Evolutionary conservation across 2,329 filamentous ascomycete genomes (phyloP).

Genomic region (Xylaria sp.): DNA sequence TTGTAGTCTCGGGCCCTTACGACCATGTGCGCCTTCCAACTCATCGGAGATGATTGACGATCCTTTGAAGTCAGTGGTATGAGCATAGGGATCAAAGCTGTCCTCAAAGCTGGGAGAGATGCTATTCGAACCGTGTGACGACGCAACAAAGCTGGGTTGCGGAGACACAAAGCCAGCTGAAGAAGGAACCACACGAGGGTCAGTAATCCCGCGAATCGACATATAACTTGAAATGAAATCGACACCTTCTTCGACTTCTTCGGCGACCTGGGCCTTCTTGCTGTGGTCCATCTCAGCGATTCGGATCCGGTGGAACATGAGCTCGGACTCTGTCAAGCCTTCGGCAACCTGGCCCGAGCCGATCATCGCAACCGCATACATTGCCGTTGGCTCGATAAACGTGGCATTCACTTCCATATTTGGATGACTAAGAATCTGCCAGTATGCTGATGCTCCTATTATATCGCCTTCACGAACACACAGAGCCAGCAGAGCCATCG

Average conservation of each 20-base stretch:
- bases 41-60: constrained; percentile 91
- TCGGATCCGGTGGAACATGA: constrained; percentile 88
- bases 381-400: constrained; percentile 87
- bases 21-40: constrained; percentile 81
- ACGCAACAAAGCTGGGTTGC: constrained; percentile 62
- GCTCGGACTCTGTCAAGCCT: constrained; percentile 79
- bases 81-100: constrained; percentile 88
- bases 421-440: constrained; percentile 76
- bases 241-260: constrained; percentile 88
- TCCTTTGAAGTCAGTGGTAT: constrained; percentile 91
- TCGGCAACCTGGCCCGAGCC: constrained; percentile 86
- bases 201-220: constrained; percentile 63
- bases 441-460: constrained; percentile 79
- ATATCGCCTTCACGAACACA: constrained; percentile 86
- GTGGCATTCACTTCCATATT: constrained; percentile 68
- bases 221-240: constrained; percentile 74
- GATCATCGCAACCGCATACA: constrained; percentile 90
- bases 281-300: constrained; percentile 66
- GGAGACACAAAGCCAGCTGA: constrained; percentile 53
- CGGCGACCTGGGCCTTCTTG: constrained; percentile 67
- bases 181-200: constrained; percentile 66
- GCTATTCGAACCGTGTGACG: constrained; percentile 65
- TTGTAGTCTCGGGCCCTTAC: constrained; percentile 77
- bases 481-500: constrained; percentile 86
- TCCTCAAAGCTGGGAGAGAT: constrained; percentile 77